A percentile compares a stretch with the other conserved stretches of the same genome.
These are phyloP conservation scores for Tubosaeta sp. DNA, from an alignment of 768 basidiomycete genomes.

Conservation along the genomic window DNA sequence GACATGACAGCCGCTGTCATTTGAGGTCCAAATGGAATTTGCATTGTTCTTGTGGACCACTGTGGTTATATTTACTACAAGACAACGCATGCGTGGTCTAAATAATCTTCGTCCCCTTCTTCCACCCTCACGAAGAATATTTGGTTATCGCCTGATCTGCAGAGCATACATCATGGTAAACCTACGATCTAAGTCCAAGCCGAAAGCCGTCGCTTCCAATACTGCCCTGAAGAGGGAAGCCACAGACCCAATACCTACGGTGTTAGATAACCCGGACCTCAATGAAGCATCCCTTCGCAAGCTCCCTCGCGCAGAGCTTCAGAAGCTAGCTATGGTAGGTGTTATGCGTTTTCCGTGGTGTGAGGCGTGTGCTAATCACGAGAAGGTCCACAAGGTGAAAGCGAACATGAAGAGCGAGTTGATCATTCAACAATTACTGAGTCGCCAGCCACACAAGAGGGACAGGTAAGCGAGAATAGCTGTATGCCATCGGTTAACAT, in stretches of 20 bases:
- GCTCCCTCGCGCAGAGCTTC: constrained; percentile 22
- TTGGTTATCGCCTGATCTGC: neutral
- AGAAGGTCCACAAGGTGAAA: constrained; percentile 17
- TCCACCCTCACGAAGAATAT: neutral
- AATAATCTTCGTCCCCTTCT: neutral
- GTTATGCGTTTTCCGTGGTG: neutral
- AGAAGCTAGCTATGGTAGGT: constrained; percentile 25
- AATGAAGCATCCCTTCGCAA: constrained; percentile 19
- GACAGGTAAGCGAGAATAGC: constrained; percentile 7
- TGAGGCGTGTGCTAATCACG: neutral
- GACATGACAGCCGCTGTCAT: neutral
- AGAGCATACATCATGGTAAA: constrained; percentile 8
- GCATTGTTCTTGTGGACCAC: constrained; percentile 13
- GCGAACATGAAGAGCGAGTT: constrained; percentile 25
- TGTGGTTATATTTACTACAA: constrained; percentile 3
- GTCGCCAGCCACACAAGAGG: constrained; percentile 7
- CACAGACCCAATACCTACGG: neutral
- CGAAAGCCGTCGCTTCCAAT: neutral
- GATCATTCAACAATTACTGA: constrained; percentile 22
- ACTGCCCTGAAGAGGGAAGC: neutral
- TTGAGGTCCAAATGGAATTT: constrained; percentile 11
- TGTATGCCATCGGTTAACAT: neutral
- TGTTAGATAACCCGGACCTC: neutral
- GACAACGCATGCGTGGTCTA: neutral
- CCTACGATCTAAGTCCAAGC: constrained; percentile 9